Conservation (phyloP, 208 protist species). For the Trichomonas vaginalis region DNA sequence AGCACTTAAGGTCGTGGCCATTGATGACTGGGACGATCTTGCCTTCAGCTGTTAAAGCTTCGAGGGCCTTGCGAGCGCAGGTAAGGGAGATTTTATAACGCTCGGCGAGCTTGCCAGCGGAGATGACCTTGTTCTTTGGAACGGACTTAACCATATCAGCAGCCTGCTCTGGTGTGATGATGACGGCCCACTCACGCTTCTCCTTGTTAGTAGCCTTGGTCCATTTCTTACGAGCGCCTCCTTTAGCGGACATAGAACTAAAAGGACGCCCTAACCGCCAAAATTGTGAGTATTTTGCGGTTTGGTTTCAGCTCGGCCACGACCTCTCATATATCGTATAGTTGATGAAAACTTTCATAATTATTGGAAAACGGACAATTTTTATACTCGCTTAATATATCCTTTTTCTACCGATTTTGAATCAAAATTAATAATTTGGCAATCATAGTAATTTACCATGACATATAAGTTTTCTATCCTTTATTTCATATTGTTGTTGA, state of each 20-base stretch:
- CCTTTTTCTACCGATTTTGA: too few species aligned
- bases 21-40: background rate
- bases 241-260: background rate
- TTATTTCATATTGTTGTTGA: too few species aligned
- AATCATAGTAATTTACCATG: too few species aligned
- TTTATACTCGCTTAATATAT: too few species aligned
- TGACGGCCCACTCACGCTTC: background rate
- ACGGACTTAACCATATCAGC: background rate
- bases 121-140: background rate
- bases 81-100: background rate
- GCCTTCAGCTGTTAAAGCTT: background rate
- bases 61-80: background rate
- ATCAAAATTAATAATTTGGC: too few species aligned
- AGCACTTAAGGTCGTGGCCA: background rate
- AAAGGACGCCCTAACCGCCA: background rate
- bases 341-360: too few species aligned
- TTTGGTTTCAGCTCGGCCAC: too few species aligned
- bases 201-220: conserved; percentile 13
- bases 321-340: too few species aligned
- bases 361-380: too few species aligned
- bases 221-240: background rate
- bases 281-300: too few species aligned
- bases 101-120: background rate
- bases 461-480: too few species aligned
- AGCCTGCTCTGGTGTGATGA: background rate